These are phyloP conservation scores for Cotoneaster glaucophyllus DNA, from an alignment of 306 rosid genomes.

Conservation along the genomic window DNA sequence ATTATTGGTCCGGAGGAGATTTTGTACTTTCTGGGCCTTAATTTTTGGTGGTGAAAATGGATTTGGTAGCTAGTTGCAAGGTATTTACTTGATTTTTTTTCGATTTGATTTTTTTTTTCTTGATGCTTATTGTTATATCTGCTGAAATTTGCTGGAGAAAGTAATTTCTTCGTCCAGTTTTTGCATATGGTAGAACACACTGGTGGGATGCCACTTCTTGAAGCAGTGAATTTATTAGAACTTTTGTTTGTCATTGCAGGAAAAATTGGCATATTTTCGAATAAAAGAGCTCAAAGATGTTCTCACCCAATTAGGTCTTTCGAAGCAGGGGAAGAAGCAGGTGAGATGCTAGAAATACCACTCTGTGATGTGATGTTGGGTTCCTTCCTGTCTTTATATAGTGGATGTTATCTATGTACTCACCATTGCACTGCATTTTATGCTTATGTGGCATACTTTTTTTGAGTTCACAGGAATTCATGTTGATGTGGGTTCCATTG, in stretches of 20 bases:
- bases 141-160: neutral
- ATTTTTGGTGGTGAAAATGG: conserved; percentile 44
- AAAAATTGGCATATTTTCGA: conserved; percentile 72
- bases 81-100: conserved; percentile 28
- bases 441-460: neutral
- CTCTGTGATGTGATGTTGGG: conserved; percentile 13
- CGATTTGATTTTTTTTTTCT: neutral
- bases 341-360: conserved; percentile 35
- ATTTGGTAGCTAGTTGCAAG: conserved; percentile 72
- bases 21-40: conserved; percentile 21
- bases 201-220: neutral
- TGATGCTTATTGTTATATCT: neutral
- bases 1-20: conserved; percentile 31
- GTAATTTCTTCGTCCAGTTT: neutral
- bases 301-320: conserved; percentile 75
- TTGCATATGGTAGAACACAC: neutral
- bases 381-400: neutral
- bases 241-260: conserved; percentile 38
- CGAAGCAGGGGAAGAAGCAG: conserved; percentile 99
- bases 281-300: conserved; percentile 92
- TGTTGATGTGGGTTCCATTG: neutral
- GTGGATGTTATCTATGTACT: neutral
- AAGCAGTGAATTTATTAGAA: conserved; percentile 1
- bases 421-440: conserved; percentile 3
- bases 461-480: neutral